A percentile compares a stretch with the other conserved stretches of the same genome.
Evolutionary conservation across 169 alveolate genomes (phyloP).

Genomic region (Plasmodium gaboni): DNA sequence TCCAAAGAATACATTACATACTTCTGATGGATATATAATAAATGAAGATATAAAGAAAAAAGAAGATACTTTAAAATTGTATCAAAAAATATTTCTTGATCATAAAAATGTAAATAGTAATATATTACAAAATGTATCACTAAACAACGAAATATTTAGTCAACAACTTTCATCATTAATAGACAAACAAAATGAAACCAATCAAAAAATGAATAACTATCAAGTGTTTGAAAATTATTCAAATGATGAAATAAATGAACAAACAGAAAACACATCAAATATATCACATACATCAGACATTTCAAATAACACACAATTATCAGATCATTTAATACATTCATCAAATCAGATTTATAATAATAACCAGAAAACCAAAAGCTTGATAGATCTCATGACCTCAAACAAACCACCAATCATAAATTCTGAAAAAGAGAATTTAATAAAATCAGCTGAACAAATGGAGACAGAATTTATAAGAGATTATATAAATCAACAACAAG

Average conservation of each 20-base stretch:
- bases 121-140: neutral
- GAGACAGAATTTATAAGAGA: slow-evolving; percentile 74
- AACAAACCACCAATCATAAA: slow-evolving; percentile 61
- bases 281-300: no score
- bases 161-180: slow-evolving; percentile 19
- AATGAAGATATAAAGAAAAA: slow-evolving; percentile 38
- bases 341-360: neutral
- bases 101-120: slow-evolving; percentile 1
- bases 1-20: neutral
- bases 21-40: neutral
- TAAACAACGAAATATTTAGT: slow-evolving; percentile 26
- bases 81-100: slow-evolving; percentile 47
- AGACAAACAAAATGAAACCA: slow-evolving; percentile 5
- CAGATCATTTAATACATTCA: no score
- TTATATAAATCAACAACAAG: slow-evolving; percentile 41
- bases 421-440: slow-evolving; percentile 66
- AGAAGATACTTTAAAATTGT: slow-evolving; percentile 56
- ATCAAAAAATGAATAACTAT: slow-evolving; percentile 13
- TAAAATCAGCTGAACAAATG: slow-evolving; percentile 75
- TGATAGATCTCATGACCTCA: slow-evolving; percentile 46
- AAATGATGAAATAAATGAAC: neutral
- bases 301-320: no score
- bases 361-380: slow-evolving; percentile 26
- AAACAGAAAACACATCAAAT: no score
- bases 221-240: neutral